A percentile compares a stretch with the other conserved stretches of the same genome.
Conservation (phyloP, 345 rosid genomes). For the Gossypium mustelinum region DNA sequence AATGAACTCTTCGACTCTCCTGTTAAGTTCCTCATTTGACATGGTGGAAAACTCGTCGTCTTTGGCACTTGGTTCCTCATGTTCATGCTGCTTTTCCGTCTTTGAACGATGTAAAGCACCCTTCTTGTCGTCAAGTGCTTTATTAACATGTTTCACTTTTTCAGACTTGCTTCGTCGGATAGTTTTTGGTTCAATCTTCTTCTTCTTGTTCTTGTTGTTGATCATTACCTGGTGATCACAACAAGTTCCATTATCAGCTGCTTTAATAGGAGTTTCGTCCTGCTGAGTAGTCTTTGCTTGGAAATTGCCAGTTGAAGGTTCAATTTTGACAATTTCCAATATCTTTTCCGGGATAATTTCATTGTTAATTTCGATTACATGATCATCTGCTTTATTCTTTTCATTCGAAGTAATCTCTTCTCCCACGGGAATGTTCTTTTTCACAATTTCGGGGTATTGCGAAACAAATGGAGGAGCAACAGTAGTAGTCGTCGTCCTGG, state of each 20-base stretch:
- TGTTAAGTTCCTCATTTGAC: constrained; percentile 75
- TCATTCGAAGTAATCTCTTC: background rate
- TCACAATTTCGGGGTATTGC: constrained; percentile 8
- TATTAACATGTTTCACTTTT: constrained; percentile 21
- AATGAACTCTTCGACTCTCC: constrained; percentile 75
- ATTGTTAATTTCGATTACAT: background rate
- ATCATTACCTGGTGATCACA: background rate
- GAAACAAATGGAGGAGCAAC: constrained; percentile 14
- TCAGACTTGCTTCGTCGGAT: constrained; percentile 42
- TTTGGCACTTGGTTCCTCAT: background rate
- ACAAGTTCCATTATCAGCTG: background rate
- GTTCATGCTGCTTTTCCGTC: constrained; percentile 3
- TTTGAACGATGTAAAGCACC: constrained; percentile 11
- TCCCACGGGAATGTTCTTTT: constrained; percentile 10
- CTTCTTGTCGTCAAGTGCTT: constrained; percentile 24
- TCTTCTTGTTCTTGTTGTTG: background rate
- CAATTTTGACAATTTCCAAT: constrained; percentile 16
- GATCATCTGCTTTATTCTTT: background rate
- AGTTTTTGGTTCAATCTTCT: constrained; percentile 13
- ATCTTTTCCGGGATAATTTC: constrained; percentile 18
- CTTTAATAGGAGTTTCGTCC: constrained; percentile 7
- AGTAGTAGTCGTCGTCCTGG: background rate
- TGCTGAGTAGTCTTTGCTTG: constrained; percentile 7
- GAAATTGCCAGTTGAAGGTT: constrained; percentile 10
- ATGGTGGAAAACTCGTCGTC: constrained; percentile 51